Percentiles rank a stretch among this genome's conserved stretches.
Evolutionary conservation across 805 yeast species (phyloP).

Genomic region (Clavispora vitiphila): DNA sequence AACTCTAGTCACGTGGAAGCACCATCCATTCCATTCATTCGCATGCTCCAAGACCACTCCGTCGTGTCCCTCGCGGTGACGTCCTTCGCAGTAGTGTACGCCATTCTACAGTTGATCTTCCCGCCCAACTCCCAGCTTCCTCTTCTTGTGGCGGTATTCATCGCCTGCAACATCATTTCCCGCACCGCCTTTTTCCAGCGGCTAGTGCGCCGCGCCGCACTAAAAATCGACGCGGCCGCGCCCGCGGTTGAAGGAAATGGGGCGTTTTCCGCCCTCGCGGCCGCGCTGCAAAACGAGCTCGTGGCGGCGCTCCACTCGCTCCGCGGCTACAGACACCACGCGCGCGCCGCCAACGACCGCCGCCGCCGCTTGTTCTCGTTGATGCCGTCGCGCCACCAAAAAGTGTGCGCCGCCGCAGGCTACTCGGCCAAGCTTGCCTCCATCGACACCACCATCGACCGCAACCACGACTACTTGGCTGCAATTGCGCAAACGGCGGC

Average conservation of each 20-base stretch:
- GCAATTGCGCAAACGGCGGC: constrained; percentile 30
- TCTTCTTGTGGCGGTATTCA: constrained; percentile 22
- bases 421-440: constrained; percentile 48
- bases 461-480: constrained; percentile 45
- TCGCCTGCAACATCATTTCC: constrained; percentile 32
- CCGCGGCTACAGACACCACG: constrained; percentile 36
- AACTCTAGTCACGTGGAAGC: no score
- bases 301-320: constrained; percentile 43
- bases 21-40: no score
- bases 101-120: constrained; percentile 14
- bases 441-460: constrained; percentile 43
- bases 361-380: constrained; percentile 39
- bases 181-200: constrained; percentile 19
- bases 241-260: not conserved
- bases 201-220: not conserved
- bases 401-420: constrained; percentile 46
- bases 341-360: constrained; percentile 42
- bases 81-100: constrained; percentile 14
- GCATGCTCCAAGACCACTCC: constrained; percentile 4
- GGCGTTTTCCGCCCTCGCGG: constrained; percentile 11
- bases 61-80: constrained; percentile 4
- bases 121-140: constrained; percentile 22
- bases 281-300: constrained; percentile 24
- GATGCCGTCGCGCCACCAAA: constrained; percentile 55
- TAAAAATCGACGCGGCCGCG: not conserved